Conservation (phyloP, 108 stramenopile species). For the Epipyxis sp. region DNA sequence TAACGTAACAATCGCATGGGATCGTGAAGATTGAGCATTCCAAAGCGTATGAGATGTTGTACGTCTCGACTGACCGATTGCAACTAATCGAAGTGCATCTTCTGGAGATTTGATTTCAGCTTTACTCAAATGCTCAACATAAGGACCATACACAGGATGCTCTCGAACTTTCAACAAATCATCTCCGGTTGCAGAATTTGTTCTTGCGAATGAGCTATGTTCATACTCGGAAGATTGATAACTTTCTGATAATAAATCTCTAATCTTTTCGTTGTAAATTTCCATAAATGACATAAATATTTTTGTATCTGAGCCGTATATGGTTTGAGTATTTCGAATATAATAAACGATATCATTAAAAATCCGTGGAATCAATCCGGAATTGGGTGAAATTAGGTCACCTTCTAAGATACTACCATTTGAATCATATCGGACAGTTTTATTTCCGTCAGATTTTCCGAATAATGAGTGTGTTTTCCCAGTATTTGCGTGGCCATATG, state of each 20-base stretch:
- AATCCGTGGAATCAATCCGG: neutral
- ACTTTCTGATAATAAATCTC: conserved; percentile 4
- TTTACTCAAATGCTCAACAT: conserved; percentile 14
- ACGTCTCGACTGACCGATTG: neutral
- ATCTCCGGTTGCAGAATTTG: neutral
- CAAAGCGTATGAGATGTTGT: neutral
- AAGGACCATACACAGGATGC: conserved; percentile 26
- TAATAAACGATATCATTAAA: neutral
- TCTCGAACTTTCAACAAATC: conserved; percentile 17
- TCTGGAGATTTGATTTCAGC: neutral
- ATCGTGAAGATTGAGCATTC: conserved; percentile 6
- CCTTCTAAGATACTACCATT: neutral
- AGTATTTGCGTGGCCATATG: conserved; percentile 13
- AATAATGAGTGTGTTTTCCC: conserved; percentile 27
- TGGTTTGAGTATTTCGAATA: neutral
- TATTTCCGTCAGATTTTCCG: neutral
- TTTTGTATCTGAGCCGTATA: neutral
- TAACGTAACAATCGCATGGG: conserved; percentile 25
- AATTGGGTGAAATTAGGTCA: neutral
- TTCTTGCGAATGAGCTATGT: neutral
- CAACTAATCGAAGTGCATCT: conserved; percentile 13
- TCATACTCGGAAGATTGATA: neutral
- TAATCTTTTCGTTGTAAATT: conserved; percentile 17
- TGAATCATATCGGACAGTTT: neutral
- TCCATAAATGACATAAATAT: neutral